Evolutionary conservation across 345 rosid species (phyloP).

Genomic region (Bruguiera gymnorhiza): DNA sequence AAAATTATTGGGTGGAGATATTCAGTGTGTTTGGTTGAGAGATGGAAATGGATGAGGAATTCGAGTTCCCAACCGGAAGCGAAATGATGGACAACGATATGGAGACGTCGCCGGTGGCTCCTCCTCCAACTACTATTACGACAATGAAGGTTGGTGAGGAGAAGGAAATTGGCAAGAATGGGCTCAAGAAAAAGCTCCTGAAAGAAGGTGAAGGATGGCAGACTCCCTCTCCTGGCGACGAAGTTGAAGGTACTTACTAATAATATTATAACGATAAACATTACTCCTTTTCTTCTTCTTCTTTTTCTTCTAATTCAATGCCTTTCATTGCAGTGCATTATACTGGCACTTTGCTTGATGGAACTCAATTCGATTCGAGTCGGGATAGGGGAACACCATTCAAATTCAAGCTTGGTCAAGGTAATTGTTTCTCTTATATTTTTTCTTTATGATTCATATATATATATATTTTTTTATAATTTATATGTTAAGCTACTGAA

Average conservation of each 20-base stretch:
- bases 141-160: slow-evolving; percentile 48
- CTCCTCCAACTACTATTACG: too few relatives aligned
- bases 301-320: too few relatives aligned
- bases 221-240: slow-evolving; percentile 68
- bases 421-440: slow-evolving; percentile 21
- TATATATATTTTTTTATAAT: too few relatives aligned
- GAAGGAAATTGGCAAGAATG: slow-evolving; percentile 75
- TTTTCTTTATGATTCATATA: too few relatives aligned
- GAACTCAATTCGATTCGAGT: slow-evolving; percentile 90
- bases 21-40: background rate
- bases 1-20: background rate
- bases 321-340: slow-evolving; percentile 35
- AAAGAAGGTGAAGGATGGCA: slow-evolving; percentile 74
- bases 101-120: slow-evolving; percentile 29
- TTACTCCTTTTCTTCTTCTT: too few relatives aligned
- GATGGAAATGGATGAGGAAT: slow-evolving; percentile 52
- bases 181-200: slow-evolving; percentile 80
- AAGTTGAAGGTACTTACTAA: slow-evolving; percentile 60
- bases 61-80: slow-evolving; percentile 44
- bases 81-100: background rate
- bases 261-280: background rate
- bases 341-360: slow-evolving; percentile 91
- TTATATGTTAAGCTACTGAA: too few relatives aligned
- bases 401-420: slow-evolving; percentile 95
- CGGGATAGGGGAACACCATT: slow-evolving; percentile 81